Base-by-base conservation (phyloP, 78 protist genomes). In the Dictyostelium intermedium region DNA sequence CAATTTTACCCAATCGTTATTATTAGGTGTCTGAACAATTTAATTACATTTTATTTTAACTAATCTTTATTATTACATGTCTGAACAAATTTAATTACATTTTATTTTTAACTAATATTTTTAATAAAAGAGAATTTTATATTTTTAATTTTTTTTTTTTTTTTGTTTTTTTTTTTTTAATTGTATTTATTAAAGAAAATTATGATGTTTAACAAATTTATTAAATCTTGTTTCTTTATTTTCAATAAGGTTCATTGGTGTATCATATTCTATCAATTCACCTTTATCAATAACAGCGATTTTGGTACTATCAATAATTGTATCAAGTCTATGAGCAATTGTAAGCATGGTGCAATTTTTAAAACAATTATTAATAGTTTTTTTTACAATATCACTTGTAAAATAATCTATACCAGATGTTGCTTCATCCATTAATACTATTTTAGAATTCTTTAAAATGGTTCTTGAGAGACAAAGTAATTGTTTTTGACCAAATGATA, bases 391-490 rank as follows among this genome's bases (percentile, higher is more conserved):
- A 53, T 10, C 37, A 63, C 97, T 98, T 23, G 99, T 97, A 66
- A 97, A 85, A 50, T 80, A 25, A 53, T 99, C 99, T 43, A 98
- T 76, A 2, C 63, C 32, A 1, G 99, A 98, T 0, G 99, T 98
- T 9, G 99, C 99, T 89, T 99, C 99, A 80, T 98, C 99, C 83
- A 97, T 45, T 37, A 98, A 27, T 14, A 97, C 63, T 30, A 98
- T 30, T 50, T 91, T 95, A 0, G 98, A 20, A 20, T 77, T 78
- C 14, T 97, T 80, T 34, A 98, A 93, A 6, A 99, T 35, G 11
- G 99, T 99, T 10, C 99, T 96, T 1, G 95, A 97, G 16, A 98
- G 35, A 92, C 99, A 98, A 4, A 99, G 25, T 13, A 99, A 97
- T 96, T 99, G 99, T 1, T 98, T 96, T 84, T 98, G 98, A 20